A percentile compares a stretch with the other conserved stretches of the same genome.
phyloP scores from a whole-genome alignment of 192 early-diverging fungal species.

The Entophlyctis luteolus region DNA sequence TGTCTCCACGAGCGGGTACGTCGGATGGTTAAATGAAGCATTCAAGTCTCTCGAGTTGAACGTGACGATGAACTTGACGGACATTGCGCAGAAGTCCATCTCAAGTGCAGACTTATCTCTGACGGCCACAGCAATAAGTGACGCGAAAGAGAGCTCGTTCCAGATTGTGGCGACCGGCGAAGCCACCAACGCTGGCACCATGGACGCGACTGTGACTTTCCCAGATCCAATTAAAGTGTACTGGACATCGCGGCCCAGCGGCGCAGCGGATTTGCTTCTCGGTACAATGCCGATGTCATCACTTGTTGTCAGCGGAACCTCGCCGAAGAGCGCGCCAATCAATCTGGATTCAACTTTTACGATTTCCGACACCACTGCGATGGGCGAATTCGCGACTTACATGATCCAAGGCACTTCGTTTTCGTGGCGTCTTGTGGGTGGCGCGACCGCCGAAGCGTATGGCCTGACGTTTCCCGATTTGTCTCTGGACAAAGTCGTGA shows the following conservation, averaged over 20 bases:
- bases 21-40: slow-evolving; percentile 14
- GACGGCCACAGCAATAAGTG: background rate
- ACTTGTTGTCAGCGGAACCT: slow-evolving; percentile 13
- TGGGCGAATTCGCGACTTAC: slow-evolving; percentile 26
- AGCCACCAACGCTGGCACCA: slow-evolving; percentile 30
- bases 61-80: slow-evolving; percentile 6
- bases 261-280: slow-evolving; percentile 16
- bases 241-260: slow-evolving; percentile 26
- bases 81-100: slow-evolving; percentile 2
- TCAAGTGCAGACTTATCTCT: background rate
- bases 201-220: slow-evolving; percentile 28
- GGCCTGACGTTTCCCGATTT: slow-evolving; percentile 27
- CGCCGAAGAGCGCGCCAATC: slow-evolving; percentile 22
- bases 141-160: background rate
- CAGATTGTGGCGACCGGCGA: background rate
- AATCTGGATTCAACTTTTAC: slow-evolving; percentile 5
- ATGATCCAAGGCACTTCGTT: slow-evolving; percentile 15
- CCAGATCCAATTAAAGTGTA: slow-evolving; percentile 22
- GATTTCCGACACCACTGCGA: slow-evolving; percentile 4
- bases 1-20: background rate
- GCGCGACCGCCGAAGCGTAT: slow-evolving; percentile 16
- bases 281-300: slow-evolving; percentile 21
- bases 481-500: slow-evolving; percentile 32
- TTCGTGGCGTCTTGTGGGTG: slow-evolving; percentile 24
- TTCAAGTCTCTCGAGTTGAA: slow-evolving; percentile 4